Evolutionary conservation across 306 rosid genomes (phyloP).

Genomic region (Begonia peltatifolia): DNA sequence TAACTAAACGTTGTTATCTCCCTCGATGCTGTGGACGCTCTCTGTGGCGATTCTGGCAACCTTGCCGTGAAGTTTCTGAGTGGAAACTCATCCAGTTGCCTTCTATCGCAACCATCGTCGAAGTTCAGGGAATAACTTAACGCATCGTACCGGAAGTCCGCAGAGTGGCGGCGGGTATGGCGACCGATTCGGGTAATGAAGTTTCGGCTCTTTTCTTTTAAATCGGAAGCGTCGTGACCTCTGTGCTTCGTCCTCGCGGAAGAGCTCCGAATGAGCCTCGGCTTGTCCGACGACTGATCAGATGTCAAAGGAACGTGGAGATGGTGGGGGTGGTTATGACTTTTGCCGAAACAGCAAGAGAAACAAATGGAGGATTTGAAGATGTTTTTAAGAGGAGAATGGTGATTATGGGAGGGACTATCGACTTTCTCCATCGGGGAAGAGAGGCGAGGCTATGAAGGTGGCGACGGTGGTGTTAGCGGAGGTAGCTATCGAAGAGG

Average conservation of each 20-base stretch:
- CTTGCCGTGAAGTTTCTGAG: conserved; percentile 33
- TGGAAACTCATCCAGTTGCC: conserved; percentile 16
- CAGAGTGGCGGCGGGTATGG: conserved; percentile 45
- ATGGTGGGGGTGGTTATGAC: conserved; percentile 7
- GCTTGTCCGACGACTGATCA: neutral
- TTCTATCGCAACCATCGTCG: conserved; percentile 31
- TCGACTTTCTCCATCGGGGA: conserved; percentile 9
- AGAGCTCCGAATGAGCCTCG: conserved; percentile 22
- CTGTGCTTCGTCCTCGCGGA: conserved; percentile 21
- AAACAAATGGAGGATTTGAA: conserved; percentile 9
- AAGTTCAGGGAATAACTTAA: conserved; percentile 58
- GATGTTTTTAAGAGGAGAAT: conserved; percentile 3
- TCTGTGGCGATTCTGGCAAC: conserved; percentile 22
- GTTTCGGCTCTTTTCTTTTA: conserved; percentile 29
- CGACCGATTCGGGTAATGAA: conserved; percentile 36
- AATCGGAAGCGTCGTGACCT: conserved; percentile 20
- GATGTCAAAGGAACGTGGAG: conserved; percentile 2
- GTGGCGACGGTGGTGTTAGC: neutral
- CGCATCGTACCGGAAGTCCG: conserved; percentile 57
- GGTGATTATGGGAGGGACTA: too few species aligned
- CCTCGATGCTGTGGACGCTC: conserved; percentile 2
- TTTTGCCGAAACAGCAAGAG: conserved; percentile 5
- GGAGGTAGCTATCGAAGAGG: neutral
- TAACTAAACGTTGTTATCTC: conserved; percentile 7
- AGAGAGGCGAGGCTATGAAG: conserved; percentile 11